phyloP scores from a whole-genome alignment of 2,329 filamentous ascomycete genomes.

The Aspergillus fumigatiaffinis region DNA sequence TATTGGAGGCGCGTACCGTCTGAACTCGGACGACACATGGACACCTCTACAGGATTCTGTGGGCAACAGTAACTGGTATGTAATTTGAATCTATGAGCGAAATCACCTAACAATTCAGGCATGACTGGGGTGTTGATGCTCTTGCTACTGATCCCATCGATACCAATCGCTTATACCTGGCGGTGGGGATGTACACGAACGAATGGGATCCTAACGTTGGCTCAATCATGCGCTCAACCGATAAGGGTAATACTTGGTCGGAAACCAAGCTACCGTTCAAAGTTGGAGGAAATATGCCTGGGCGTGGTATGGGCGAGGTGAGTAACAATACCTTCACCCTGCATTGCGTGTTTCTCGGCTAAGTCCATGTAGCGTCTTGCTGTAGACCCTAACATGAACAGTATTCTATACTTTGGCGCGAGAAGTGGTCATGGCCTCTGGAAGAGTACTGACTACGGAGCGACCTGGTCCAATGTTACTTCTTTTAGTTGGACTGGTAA shows the following conservation, averaged over 20 bases:
- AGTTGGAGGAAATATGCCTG: slow-evolving; percentile 60
- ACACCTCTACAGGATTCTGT: slow-evolving; percentile 51
- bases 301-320: slow-evolving; percentile 54
- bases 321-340: neutral
- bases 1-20: slow-evolving; percentile 54
- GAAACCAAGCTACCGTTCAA: slow-evolving; percentile 54
- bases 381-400: slow-evolving; percentile 55
- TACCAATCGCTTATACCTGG: slow-evolving; percentile 50
- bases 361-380: slow-evolving; percentile 42
- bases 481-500: slow-evolving; percentile 45
- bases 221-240: slow-evolving; percentile 52
- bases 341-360: neutral
- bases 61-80: slow-evolving; percentile 45
- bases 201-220: slow-evolving; percentile 56
- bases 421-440: slow-evolving; percentile 57
- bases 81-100: neutral
- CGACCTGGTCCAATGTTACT: slow-evolving; percentile 50
- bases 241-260: slow-evolving; percentile 52
- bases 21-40: slow-evolving; percentile 55
- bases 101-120: slow-evolving; percentile 1
- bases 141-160: slow-evolving; percentile 51
- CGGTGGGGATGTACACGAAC: slow-evolving; percentile 58
- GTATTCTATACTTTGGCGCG: slow-evolving; percentile 57
- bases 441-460: slow-evolving; percentile 56
- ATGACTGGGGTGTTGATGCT: slow-evolving; percentile 54